Evolutionary conservation across 495 filamentous ascomycete genomes (phyloP).

Genomic region (Xylaria castorea): DNA sequence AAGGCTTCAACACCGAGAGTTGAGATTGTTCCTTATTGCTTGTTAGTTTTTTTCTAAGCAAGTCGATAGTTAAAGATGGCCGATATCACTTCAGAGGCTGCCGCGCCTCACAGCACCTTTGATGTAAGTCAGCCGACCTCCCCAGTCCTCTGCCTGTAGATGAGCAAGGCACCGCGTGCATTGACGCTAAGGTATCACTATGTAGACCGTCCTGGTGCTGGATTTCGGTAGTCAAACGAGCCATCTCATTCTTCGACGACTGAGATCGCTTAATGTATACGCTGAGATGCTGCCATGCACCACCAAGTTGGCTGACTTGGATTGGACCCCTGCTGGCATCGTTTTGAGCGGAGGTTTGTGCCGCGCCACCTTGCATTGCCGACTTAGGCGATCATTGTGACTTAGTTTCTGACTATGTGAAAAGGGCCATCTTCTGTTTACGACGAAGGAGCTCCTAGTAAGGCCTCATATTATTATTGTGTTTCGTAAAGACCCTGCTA

Average conservation of each 20-base stretch:
- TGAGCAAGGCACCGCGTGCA: constrained; percentile 1
- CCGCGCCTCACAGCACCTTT: constrained; percentile 33
- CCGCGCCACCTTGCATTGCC: background rate
- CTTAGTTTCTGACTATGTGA: background rate
- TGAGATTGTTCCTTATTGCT: background rate
- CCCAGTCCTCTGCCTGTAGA: background rate
- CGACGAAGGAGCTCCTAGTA: constrained; percentile 71
- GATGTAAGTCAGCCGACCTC: constrained; percentile 28
- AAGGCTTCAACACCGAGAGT: background rate
- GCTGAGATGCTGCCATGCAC: constrained; percentile 94
- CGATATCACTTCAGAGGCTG: constrained; percentile 23
- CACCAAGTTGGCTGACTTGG: constrained; percentile 77
- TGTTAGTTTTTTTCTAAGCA: constrained; percentile 8
- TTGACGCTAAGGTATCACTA: constrained; percentile 8
- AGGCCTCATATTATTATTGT: constrained; percentile 22
- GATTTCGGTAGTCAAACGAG: constrained; percentile 74
- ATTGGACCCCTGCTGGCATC: constrained; percentile 82
- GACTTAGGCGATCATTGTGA: background rate
- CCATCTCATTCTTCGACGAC: constrained; percentile 78
- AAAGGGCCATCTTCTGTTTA: constrained; percentile 58
- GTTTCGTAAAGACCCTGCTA: constrained; percentile 17
- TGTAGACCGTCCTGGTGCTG: constrained; percentile 67
- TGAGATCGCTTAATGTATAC: constrained; percentile 84
- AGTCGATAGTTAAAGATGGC: constrained; percentile 19
- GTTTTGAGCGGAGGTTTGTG: constrained; percentile 71